Evolutionary conservation across 352 stramenopile species (phyloP).

Genomic region (Phytopythium ostracodes): DNA sequence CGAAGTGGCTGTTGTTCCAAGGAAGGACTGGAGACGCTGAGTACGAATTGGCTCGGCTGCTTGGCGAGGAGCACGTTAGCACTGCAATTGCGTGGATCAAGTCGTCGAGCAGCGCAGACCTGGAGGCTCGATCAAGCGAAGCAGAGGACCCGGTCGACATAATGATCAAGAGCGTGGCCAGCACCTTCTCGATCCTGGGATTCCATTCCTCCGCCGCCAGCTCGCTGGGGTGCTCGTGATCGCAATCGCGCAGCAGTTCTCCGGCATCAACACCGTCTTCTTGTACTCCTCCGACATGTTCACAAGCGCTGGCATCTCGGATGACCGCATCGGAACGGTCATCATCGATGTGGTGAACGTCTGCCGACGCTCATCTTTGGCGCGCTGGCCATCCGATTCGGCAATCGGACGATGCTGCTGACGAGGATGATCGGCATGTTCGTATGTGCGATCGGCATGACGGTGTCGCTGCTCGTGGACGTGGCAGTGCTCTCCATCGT

Average conservation of each 20-base stretch:
- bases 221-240: constrained; percentile 27
- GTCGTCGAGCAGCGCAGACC: constrained; percentile 10
- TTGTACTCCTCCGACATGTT: constrained; percentile 51
- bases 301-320: constrained; percentile 18
- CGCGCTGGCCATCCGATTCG: constrained; percentile 22
- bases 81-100: constrained; percentile 27
- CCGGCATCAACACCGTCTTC: constrained; percentile 48
- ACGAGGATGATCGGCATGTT: constrained; percentile 25
- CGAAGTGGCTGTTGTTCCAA: constrained; percentile 37
- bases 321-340: constrained; percentile 27
- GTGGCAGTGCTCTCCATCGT: constrained; percentile 17
- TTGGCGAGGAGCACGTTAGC: constrained; percentile 26
- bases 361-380: constrained; percentile 23
- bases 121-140: constrained; percentile 15
- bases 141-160: constrained; percentile 8
- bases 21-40: constrained; percentile 21
- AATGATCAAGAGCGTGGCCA: constrained; percentile 13
- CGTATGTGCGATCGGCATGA: constrained; percentile 27
- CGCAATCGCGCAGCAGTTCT: constrained; percentile 33
- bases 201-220: constrained; percentile 15
- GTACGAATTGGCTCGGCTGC: constrained; percentile 22
- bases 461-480: constrained; percentile 20
- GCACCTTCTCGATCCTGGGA: constrained; percentile 10
- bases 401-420: constrained; percentile 31
- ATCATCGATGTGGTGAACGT: constrained; percentile 36